phyloP scores from a whole-genome alignment of 2,329 filamentous ascomycete genomes.

The Diaporthe eres region DNA sequence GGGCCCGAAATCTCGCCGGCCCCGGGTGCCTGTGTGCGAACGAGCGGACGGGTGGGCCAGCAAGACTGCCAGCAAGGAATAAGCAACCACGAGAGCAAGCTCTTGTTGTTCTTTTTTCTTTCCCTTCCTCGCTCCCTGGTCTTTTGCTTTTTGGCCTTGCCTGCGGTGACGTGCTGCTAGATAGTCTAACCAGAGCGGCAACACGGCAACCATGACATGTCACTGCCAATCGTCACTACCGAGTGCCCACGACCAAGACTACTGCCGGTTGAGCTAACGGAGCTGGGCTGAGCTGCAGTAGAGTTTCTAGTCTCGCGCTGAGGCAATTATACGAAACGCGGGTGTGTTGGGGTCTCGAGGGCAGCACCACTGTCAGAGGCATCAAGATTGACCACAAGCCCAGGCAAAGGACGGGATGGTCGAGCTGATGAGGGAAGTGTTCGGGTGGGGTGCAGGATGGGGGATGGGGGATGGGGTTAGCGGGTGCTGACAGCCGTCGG shows the following conservation, averaged over 20 bases:
- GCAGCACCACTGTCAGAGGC: neutral
- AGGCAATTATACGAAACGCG: slow-evolving; percentile 13
- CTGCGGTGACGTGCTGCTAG: slow-evolving; percentile 10
- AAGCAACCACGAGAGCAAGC: neutral
- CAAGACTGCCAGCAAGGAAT: neutral
- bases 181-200: neutral
- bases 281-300: slow-evolving; percentile 22
- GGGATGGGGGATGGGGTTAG: neutral
- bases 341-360: neutral
- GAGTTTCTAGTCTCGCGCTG: slow-evolving; percentile 15
- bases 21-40: slow-evolving; percentile 10
- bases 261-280: neutral
- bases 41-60: slow-evolving; percentile 2
- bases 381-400: neutral
- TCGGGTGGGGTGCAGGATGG: neutral
- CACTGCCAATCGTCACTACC: slow-evolving; percentile 9
- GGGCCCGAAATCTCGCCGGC: slow-evolving; percentile 6
- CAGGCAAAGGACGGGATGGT: neutral
- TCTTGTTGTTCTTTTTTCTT: neutral
- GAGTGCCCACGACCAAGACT: neutral
- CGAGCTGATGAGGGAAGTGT: neutral
- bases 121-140: neutral
- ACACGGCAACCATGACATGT: neutral
- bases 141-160: neutral
- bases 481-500: slow-evolving; percentile 10